Conservation (phyloP, 1,284 basidiomycete species). For the Mycena citricolor region DNA sequence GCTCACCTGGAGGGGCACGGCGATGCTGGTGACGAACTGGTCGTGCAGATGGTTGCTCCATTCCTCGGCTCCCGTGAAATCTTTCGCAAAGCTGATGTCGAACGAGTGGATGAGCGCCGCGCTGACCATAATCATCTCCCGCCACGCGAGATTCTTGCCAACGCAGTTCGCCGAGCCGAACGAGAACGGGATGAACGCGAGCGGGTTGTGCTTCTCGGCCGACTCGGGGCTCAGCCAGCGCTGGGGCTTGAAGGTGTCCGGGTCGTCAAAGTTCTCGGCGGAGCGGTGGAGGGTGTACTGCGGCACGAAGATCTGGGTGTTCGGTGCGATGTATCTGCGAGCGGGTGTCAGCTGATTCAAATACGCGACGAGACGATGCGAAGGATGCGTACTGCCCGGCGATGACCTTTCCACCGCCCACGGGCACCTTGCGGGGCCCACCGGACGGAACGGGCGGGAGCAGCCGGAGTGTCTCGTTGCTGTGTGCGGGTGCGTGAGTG, state of each 20-base stretch:
- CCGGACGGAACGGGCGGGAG: conserved; percentile 52
- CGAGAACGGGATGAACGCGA: neutral
- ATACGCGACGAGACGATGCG: neutral
- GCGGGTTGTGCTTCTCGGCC: neutral
- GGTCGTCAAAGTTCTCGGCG: neutral
- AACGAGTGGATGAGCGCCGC: neutral
- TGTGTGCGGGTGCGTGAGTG: conserved; percentile 27
- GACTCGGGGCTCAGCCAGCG: neutral
- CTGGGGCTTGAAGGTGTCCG: neutral
- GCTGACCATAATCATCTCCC: conserved; percentile 2
- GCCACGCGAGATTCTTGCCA: neutral
- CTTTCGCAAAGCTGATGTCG: neutral
- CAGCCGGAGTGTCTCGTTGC: conserved; percentile 59
- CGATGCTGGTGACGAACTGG: conserved; percentile 8
- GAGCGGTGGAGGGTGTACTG: neutral
- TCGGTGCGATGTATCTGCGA: conserved; percentile 50
- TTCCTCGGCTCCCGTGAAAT: neutral
- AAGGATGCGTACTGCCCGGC: conserved; percentile 23
- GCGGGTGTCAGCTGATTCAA: conserved; percentile 1
- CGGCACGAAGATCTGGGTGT: conserved; percentile 30
- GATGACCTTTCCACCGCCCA: conserved; percentile 33
- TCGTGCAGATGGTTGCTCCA: conserved; percentile 12
- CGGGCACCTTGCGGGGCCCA: conserved; percentile 46
- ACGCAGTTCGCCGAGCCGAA: neutral
- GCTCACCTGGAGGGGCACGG: conserved; percentile 6